A percentile compares a stretch with the other conserved stretches of the same genome.
Conservation (phyloP, 192 early-diverging fungal genomes). For the Umbelopsis sp. region DNA sequence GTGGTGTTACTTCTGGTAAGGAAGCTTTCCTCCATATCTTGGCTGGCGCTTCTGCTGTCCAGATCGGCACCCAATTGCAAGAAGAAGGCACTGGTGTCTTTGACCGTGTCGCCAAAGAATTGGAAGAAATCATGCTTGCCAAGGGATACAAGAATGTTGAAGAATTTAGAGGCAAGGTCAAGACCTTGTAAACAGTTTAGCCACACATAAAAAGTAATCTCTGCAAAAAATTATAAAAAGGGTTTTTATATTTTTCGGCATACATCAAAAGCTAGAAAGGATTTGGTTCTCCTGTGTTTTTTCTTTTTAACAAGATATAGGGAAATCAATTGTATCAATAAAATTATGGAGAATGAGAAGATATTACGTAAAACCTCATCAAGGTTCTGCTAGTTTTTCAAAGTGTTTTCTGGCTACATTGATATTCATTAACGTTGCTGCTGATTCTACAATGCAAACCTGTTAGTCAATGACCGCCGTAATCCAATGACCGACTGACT, state of each 20-base stretch:
- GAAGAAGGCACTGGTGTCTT: slow-evolving; percentile 37
- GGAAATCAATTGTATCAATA: background rate
- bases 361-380: background rate
- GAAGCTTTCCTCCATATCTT: slow-evolving; percentile 40
- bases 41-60: slow-evolving; percentile 38
- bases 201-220: background rate
- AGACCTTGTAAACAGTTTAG: slow-evolving; percentile 35
- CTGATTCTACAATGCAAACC: slow-evolving; percentile 59
- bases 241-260: background rate
- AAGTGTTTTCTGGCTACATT: slow-evolving; percentile 78
- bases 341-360: background rate
- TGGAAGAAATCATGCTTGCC: slow-evolving; percentile 31
- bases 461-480: background rate
- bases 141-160: slow-evolving; percentile 34
- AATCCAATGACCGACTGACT: no score
- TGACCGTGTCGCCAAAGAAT: slow-evolving; percentile 33
- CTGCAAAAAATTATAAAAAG: background rate
- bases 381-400: slow-evolving; percentile 66
- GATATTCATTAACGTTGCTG: slow-evolving; percentile 82
- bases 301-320: background rate
- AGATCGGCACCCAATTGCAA: slow-evolving; percentile 36
- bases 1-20: slow-evolving; percentile 39
- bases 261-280: no score
- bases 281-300: background rate
- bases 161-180: slow-evolving; percentile 42